phyloP scores from a whole-genome alignment of 2,329 filamentous ascomycete species.

The Clonostachys rhizophaga region DNA sequence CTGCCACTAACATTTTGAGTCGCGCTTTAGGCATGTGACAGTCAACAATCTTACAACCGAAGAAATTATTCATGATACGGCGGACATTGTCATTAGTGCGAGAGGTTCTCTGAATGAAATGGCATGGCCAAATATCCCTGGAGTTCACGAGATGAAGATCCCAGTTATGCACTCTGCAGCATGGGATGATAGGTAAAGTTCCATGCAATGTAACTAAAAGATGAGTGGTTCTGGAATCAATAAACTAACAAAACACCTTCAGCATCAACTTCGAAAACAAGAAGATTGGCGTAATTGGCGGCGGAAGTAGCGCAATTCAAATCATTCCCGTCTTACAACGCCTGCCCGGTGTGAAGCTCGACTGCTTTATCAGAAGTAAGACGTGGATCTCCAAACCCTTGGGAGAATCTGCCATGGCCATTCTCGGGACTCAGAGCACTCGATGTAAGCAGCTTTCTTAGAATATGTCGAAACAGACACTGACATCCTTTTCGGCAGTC shows the following conservation, averaged over 20 bases:
- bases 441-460: no score
- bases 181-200: constrained; percentile 45
- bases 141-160: constrained; percentile 38
- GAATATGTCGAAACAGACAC: no score
- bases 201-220: constrained; percentile 9
- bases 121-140: constrained; percentile 46
- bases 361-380: constrained; percentile 34
- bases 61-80: constrained; percentile 37
- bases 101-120: constrained; percentile 16
- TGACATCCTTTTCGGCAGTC: no score
- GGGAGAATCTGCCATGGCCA: no score
- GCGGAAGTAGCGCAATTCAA: constrained; percentile 50
- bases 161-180: constrained; percentile 46
- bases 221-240: no score
- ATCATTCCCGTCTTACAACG: constrained; percentile 30
- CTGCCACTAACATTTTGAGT: no score
- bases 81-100: constrained; percentile 7
- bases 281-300: constrained; percentile 49
- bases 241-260: no score
- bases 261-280: constrained; percentile 24
- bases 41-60: no score
- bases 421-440: no score
- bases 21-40: no score
- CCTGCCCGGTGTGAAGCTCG: constrained; percentile 24
- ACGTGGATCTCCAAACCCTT: constrained; percentile 25